Evolutionary conservation across 345 rosid species (phyloP), one percentile per base, ranked within the genome.

Genomic region (Mercurialis annua): DNA sequence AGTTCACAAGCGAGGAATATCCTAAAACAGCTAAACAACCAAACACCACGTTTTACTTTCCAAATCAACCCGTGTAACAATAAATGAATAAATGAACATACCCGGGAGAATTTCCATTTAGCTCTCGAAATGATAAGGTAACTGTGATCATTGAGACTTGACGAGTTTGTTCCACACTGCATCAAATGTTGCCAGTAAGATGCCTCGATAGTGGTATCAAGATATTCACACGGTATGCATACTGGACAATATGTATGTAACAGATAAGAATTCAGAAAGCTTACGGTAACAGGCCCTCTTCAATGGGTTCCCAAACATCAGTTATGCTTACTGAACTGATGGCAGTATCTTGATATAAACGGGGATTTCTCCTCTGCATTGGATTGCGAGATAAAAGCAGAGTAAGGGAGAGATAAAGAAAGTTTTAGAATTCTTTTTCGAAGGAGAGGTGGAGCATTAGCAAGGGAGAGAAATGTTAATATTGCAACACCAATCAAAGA

Each of bases 131-230:
- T 0, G 99, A 94, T 64, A 94, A 83, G 47, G 97, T 87, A 70
- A 94, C 81, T 59, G 99, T 85, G 68, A 94, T 89, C 97, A 91
- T 84, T 48, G 96, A 94, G 73, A 94, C 97, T 64, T 87, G 90
- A 47, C 97, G 92, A 57, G 92, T 89, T 89, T 84, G 82, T 82
- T 94, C 95, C 81, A 94, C 97, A 67, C 99, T 94, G 89, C 82
- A 84, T 53, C 65, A 82, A 17, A 81, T 1, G n/a, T 20, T 29
- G 67, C 80, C 1, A 36, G 46, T 23, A 48, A 76, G 30, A 50
- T 16, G 52, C 31, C 55, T 38, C 31, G 1, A 49, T 43, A 23
- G 29, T 26, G 8, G 24, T 20, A 43, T n/a, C 4, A 21, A 50
- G 29, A 18, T 49, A 44, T 31, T 17, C 24, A 18, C 0, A 56